These are phyloP conservation scores for Collariella sp. DNA, from an alignment of 495 filamentous ascomycete species.

Conservation along the genomic window DNA sequence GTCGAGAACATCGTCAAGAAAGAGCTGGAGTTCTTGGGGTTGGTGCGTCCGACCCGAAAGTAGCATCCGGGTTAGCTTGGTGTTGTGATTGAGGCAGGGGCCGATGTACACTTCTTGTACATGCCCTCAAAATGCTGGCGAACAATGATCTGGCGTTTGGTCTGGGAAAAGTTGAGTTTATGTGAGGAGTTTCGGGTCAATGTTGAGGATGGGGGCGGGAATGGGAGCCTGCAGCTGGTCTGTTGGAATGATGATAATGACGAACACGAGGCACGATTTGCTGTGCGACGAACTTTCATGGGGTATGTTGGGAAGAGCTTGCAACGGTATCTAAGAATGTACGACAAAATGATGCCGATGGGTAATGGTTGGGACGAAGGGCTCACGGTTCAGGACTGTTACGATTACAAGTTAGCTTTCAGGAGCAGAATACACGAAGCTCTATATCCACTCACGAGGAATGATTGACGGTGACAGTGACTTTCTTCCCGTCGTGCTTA, in stretches of 20 bases:
- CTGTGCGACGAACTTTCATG: neutral
- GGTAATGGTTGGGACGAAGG: neutral
- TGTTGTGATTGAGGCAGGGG: neutral
- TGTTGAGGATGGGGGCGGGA: neutral
- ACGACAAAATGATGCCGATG: neutral
- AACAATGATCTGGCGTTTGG: neutral
- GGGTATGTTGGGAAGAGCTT: neutral
- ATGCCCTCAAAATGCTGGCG: neutral
- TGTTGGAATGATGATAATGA: neutral
- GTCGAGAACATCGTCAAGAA: constrained; percentile 8
- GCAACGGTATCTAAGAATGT: neutral
- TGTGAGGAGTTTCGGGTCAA: too few relatives aligned
- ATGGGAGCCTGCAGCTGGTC: neutral
- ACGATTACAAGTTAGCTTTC: neutral
- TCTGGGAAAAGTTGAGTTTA: too few relatives aligned
- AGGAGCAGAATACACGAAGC: neutral
- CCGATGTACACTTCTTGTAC: neutral
- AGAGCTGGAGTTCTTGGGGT: neutral
- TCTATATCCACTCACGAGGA: neutral
- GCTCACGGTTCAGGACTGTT: too few relatives aligned
- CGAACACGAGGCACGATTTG: neutral
- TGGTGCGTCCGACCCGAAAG: neutral
- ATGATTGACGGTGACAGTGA: constrained; percentile 14
- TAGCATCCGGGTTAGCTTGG: neutral
- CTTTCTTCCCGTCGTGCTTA: constrained; percentile 20